These are phyloP conservation scores for Pyricularia sp. DNA, from an alignment of 2,329 filamentous ascomycete species.

Conservation along the genomic window DNA sequence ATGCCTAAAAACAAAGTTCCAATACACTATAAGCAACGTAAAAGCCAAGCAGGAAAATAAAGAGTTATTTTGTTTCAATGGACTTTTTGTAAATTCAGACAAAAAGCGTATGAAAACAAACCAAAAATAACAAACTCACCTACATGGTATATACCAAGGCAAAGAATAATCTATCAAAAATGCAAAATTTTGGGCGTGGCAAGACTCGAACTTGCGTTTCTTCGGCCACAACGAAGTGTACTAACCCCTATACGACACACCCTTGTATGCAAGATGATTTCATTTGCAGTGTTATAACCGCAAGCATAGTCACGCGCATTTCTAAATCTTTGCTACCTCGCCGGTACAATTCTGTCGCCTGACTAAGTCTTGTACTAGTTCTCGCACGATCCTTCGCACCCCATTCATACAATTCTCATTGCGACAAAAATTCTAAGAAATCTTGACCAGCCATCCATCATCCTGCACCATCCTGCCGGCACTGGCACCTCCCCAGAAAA, in stretches of 20 bases:
- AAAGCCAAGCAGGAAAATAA: neutral
- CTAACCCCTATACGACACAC: constrained; percentile 4
- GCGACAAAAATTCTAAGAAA: constrained; percentile 5
- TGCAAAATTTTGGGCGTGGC: constrained; percentile 6
- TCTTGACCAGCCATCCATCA: constrained; percentile 28
- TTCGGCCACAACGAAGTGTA: constrained; percentile 4
- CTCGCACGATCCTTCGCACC: no score
- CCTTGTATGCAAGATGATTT: neutral
- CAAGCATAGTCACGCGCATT: no score
- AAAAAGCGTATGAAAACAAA: no score
- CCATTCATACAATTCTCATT: no score
- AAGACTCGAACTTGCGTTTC: constrained; percentile 6
- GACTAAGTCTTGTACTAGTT: neutral
- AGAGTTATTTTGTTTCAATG: no score
- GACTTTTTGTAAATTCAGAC: no score
- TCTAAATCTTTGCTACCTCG: no score
- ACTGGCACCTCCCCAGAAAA: constrained; percentile 44
- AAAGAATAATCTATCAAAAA: neutral
- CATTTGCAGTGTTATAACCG: no score
- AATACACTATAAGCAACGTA: neutral
- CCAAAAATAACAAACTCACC: no score
- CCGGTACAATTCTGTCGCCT: neutral
- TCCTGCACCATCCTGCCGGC: constrained; percentile 26
- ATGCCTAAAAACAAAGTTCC: neutral
- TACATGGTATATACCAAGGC: neutral